Base-by-base conservation (phyloP, 1,139 yeast species). In the Pneumocystis canis region DNA sequence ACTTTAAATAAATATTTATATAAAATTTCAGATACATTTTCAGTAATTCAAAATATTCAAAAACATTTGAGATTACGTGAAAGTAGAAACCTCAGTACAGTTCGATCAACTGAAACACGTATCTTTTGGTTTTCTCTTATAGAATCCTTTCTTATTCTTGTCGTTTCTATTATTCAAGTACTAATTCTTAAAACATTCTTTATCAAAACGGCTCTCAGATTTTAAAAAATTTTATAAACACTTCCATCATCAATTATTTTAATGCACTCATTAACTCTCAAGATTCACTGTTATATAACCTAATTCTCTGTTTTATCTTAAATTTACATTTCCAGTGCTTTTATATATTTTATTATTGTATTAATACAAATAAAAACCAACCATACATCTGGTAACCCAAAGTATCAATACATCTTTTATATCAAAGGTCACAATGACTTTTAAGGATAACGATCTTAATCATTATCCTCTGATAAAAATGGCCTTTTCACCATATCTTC, bases 61-160 rank as follows among this genome's bases (percentile, higher is more conserved):
- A 69, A 85, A 71, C 86, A 89, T 75, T 89, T 90, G 79, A 87
- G 85, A 75, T 84, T 95, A n/a, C 84, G 98, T 78, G 90, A 87
- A 74, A 84, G 83, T 75, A 82, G 97, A 76, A 92, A 90, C 76
- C 94, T 89, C 73, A 83, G 87, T 63, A 92, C 98, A 37, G 97
- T 92, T 65, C 82, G 80, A 72, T 85, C 95, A 28, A 90, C 97
- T 3, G 95, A 87, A 72, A 74, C 82, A n/a, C 82, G 97, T 73
- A 87, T 92, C 66, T 85, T 85, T 71, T 84, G 85, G 79, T 90
- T 89, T 73, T 85, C 95, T 37, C 73, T 89, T 58, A 82, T 87
- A 70, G 97, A 89, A 73, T 88, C 89, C 56, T 71, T 84, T 57
- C 78, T 89, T 69, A 87, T 90, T 83, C 85, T 87, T 60, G 88